phyloP scores from a whole-genome alignment of 805 yeast species.

The Candida chauliodis region DNA sequence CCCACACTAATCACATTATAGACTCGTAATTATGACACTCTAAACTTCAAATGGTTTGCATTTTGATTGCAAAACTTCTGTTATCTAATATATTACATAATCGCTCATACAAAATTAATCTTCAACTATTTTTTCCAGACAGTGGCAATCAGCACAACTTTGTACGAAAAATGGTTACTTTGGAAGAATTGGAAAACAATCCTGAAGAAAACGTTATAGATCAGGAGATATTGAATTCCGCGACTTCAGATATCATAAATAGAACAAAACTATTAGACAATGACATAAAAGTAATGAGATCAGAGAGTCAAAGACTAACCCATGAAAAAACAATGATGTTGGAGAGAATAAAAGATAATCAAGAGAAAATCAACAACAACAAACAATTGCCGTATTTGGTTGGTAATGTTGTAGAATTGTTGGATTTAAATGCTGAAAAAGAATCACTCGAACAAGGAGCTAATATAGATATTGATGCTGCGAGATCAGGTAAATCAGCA shows the following conservation, averaged over 20 bases:
- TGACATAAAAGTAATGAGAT: constrained; percentile 90
- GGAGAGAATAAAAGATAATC: constrained; percentile 92
- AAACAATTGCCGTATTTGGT: constrained; percentile 94
- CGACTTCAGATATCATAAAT: constrained; percentile 80
- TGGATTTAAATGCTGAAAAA: constrained; percentile 82
- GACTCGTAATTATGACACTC: no score
- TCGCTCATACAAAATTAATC: background rate
- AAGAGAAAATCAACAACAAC: constrained; percentile 92
- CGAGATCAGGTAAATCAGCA: constrained; percentile 94
- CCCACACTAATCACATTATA: no score
- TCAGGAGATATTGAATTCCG: constrained; percentile 71
- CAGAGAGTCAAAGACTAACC: constrained; percentile 83
- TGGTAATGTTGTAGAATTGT: constrained; percentile 91
- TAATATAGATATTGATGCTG: constrained; percentile 86
- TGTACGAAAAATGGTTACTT: constrained; percentile 60
- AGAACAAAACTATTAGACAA: constrained; percentile 87
- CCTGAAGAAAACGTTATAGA: constrained; percentile 61
- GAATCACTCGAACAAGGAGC: constrained; percentile 91
- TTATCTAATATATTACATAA: background rate
- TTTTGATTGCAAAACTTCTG: no score
- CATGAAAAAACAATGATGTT: constrained; percentile 93
- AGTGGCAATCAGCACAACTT: constrained; percentile 1
- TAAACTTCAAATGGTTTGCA: no score
- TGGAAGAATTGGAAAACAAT: constrained; percentile 71
- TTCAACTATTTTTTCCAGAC: background rate